These are phyloP conservation scores for Floccularia luteovirens DNA, from an alignment of 768 basidiomycete species.

Conservation along the genomic window DNA sequence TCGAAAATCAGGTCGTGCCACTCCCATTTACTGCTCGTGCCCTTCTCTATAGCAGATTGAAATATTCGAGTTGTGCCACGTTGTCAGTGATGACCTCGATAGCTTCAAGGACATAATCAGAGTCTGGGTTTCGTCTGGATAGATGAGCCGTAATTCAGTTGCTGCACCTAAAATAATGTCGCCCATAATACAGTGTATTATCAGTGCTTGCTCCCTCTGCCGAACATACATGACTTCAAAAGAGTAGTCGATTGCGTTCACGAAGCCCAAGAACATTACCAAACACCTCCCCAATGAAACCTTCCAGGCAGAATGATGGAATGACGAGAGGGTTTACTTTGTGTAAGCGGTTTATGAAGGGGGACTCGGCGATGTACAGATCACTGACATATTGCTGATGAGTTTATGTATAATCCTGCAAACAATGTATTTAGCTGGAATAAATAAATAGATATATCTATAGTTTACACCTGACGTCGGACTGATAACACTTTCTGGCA, in stretches of 20 bases:
- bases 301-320: too few species aligned
- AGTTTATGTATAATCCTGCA: constrained; percentile 78
- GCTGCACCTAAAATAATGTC: constrained; percentile 86
- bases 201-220: constrained; percentile 76
- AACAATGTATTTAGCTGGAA: neutral
- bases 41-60: constrained; percentile 83
- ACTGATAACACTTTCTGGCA: constrained; percentile 73
- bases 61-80: constrained; percentile 83
- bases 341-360: constrained; percentile 46
- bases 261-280: constrained; percentile 81
- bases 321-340: constrained; percentile 35
- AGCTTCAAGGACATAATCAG: constrained; percentile 73
- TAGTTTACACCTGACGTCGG: constrained; percentile 64
- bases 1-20: constrained; percentile 81
- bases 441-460: constrained; percentile 1
- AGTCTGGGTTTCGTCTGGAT: constrained; percentile 82
- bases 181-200: constrained; percentile 81
- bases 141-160: constrained; percentile 78
- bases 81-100: constrained; percentile 74
- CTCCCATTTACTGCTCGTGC: constrained; percentile 72
- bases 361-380: constrained; percentile 73
- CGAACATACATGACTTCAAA: constrained; percentile 83
- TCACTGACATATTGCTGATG: constrained; percentile 83
- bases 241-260: constrained; percentile 68
- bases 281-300: constrained; percentile 85